A percentile compares a stretch with the other conserved stretches of the same genome.
Evolutionary conservation across 2,329 filamentous ascomycete genomes (phyloP).

Genomic region (Cadophora gregata): DNA sequence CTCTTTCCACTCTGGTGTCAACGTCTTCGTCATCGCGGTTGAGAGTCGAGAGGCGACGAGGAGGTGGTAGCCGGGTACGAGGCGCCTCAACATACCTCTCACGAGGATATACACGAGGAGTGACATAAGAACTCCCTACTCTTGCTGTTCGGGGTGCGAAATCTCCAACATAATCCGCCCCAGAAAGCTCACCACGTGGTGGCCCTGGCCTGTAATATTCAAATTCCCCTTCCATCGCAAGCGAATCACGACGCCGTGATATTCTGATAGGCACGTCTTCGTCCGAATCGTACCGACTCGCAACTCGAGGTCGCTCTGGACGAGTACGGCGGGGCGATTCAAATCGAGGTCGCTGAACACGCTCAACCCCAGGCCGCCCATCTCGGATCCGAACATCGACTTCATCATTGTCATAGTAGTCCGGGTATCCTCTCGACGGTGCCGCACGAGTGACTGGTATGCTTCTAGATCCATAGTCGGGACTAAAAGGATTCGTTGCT

Average conservation of each 20-base stretch:
- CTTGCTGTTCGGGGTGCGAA: not conserved
- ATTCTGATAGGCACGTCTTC: not conserved
- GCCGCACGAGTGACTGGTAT: not conserved
- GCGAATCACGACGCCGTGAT: not conserved
- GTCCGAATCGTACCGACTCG: not conserved
- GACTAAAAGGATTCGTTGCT: not conserved
- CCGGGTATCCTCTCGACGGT: not conserved
- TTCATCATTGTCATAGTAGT: not conserved
- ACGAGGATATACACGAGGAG: not conserved
- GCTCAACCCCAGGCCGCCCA: not conserved
- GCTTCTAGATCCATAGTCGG: not conserved
- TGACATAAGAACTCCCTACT: not conserved
- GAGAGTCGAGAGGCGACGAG: not conserved
- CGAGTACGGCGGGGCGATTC: not conserved
- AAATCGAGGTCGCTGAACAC: not conserved
- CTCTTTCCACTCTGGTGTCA: not conserved
- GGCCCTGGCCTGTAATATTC: not conserved
- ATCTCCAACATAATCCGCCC: not conserved
- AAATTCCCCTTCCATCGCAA: not conserved
- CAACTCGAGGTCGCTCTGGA: not conserved
- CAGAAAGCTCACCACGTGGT: not conserved
- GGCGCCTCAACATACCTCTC: not conserved
- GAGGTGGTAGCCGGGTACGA: not conserved
- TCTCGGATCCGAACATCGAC: not conserved
- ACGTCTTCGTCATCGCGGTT: not conserved